Percentiles rank a stretch among this genome's conserved stretches.
Conservation (phyloP, 345 rosid species). For the sweet orange (Citrus sinensis) region DVS_A1.0 CM039167.1:19125501-19126000, state of each 20-base stretch:
- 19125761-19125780: constrained; percentile 86
- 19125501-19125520: constrained; percentile 74
- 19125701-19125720: constrained; percentile 69
- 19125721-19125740: constrained; percentile 72
- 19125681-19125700: constrained; percentile 80
- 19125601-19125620: neutral
- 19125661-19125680: constrained; percentile 49
- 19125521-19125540: constrained; percentile 57
- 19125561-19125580: constrained; percentile 70
- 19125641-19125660: constrained; percentile 14
- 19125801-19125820: constrained; percentile 52
- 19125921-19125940: neutral
- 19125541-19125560: constrained; percentile 54
- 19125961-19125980: neutral
- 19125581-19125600: neutral
- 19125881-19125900: neutral
- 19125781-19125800: constrained; percentile 85
- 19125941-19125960: neutral
- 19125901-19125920: neutral
- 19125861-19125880: neutral
- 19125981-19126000: neutral
- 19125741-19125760: constrained; percentile 75
- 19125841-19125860: constrained; percentile 10
- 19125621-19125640: neutral
- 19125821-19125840: constrained; percentile 23